phyloP scores from a whole-genome alignment of 179 eudicot genomes.

The Carnegiea gigantea region DNA sequence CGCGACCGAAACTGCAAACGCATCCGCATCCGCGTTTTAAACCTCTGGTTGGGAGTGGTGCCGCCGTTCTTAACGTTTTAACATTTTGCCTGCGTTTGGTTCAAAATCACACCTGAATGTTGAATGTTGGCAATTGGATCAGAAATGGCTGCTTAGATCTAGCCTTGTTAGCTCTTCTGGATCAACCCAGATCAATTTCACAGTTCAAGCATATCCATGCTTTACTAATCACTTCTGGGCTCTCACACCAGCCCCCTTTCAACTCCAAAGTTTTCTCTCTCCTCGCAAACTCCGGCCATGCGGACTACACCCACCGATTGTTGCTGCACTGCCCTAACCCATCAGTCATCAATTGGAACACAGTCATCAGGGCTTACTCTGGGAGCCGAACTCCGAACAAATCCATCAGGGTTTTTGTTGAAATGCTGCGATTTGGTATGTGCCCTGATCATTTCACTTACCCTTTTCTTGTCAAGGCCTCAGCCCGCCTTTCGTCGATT shows the following conservation, averaged over 20 bases:
- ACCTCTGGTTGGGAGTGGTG: no score
- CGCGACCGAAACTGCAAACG: no score
- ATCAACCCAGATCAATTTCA: slow-evolving; percentile 49
- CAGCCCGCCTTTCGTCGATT: slow-evolving; percentile 39
- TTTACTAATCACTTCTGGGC: slow-evolving; percentile 38
- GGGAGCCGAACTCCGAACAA: slow-evolving; percentile 39
- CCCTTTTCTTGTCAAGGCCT: slow-evolving; percentile 68
- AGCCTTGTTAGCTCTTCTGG: slow-evolving; percentile 38
- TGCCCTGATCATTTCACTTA: slow-evolving; percentile 63
- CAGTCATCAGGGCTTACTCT: slow-evolving; percentile 52
- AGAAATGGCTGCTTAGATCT: slow-evolving; percentile 30
- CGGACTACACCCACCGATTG: slow-evolving; percentile 42
- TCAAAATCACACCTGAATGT: slow-evolving; percentile 6
- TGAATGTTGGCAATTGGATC: slow-evolving; percentile 31
- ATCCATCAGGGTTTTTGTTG: slow-evolving; percentile 40
- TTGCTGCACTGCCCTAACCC: slow-evolving; percentile 42
- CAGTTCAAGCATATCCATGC: slow-evolving; percentile 58
- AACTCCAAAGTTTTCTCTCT: slow-evolving; percentile 46
- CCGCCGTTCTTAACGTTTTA: no score
- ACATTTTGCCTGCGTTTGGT: no score
- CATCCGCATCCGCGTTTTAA: no score
- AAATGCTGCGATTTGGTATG: slow-evolving; percentile 51
- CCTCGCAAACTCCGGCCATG: slow-evolving; percentile 39
- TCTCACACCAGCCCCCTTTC: slow-evolving; percentile 34
- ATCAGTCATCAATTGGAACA: slow-evolving; percentile 50